Evolutionary conservation across 2,329 filamentous ascomycete species (phyloP), one percentile per base, ranked within the genome.

Genomic region (Coniochaeta sp.): DNA sequence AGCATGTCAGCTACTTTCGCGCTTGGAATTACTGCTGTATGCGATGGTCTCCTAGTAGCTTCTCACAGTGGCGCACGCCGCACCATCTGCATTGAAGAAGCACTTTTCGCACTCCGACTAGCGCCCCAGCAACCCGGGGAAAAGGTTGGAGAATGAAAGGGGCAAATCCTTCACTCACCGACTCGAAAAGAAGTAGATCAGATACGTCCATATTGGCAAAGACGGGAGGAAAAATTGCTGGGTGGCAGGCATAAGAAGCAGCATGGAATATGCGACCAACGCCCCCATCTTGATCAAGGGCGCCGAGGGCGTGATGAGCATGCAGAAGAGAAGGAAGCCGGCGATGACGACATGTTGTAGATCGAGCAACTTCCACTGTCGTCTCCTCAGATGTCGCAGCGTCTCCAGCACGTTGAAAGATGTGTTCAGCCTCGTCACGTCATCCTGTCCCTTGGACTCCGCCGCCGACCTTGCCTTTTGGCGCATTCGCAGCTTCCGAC

Each of bases 191-290:
- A 96, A 97, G 73, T 96, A 91, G 57, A 97, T 79, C 44, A 97
- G 80, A 85, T 93, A 98, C 26, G 87, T 88, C 73, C 90, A 88
- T 64, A 96, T 91, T 7, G 91, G 89, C 62, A 95, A 80, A 59
- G 92, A 92, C 11, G 93, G 93, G 47, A 96, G 80, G 72, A 96
- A 91, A 74, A 97, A 96, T 73, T 98, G 93, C 64, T 91, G 84
- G 3, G 93, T 96, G 58, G 91, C 82, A 7, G 93, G 93, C 73
- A 96, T 83, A 52, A 93, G 79, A 43, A 96, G 79, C 34, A 92
- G 85, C 66, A 86, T 78, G 62, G 89, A 78, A 63, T 93, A 81
- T 59, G 85, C 79, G 1, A 87, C 81, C 16, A 91, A 82, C 47
- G 89, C 84, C 56, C 86, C 81, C 1, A 88, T 87, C 81, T 96